These are phyloP conservation scores for Penicillium griseofulvum DNA, from an alignment of 2,329 filamentous ascomycete genomes.

Conservation along the genomic window DNA sequence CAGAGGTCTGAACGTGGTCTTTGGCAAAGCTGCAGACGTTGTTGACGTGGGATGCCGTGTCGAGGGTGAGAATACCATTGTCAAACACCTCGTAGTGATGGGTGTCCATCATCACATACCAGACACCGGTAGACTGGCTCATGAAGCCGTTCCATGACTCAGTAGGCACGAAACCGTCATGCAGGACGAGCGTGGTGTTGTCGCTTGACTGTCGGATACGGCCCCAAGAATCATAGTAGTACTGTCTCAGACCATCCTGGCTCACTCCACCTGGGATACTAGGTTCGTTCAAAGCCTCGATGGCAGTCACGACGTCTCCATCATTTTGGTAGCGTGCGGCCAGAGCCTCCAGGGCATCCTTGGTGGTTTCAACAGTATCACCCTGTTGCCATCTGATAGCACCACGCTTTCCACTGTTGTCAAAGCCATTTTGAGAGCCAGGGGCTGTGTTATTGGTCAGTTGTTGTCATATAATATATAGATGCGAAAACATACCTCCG, in stretches of 20 bases:
- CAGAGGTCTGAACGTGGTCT: slow-evolving; percentile 49
- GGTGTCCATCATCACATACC: slow-evolving; percentile 61
- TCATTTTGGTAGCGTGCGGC: slow-evolving; percentile 57
- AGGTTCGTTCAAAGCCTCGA: slow-evolving; percentile 48
- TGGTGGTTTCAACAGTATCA: slow-evolving; percentile 37
- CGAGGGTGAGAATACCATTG: slow-evolving; percentile 34
- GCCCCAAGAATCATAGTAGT: slow-evolving; percentile 55
- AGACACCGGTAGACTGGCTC: slow-evolving; percentile 43
- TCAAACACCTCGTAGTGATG: slow-evolving; percentile 56
- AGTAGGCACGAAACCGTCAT: slow-evolving; percentile 48
- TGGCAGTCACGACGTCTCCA: slow-evolving; percentile 57
- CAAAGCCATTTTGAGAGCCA: slow-evolving; percentile 65
- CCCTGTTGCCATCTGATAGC: slow-evolving; percentile 41
- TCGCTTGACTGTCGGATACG: slow-evolving; percentile 46
- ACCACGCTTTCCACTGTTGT: slow-evolving; percentile 58
- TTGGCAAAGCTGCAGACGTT: slow-evolving; percentile 55
- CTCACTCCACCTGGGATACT: slow-evolving; percentile 40
- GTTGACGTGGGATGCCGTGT: slow-evolving; percentile 54
- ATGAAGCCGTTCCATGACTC: slow-evolving; percentile 62
- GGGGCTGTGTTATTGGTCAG: slow-evolving; percentile 44
- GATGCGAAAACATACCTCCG: slow-evolving; percentile 50
- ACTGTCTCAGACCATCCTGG: slow-evolving; percentile 50
- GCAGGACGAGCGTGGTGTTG: slow-evolving; percentile 55
- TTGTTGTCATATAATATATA: neutral
- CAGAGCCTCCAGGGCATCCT: slow-evolving; percentile 58